Evolutionary conservation across 345 rosid genomes (phyloP).

Genomic region (Cardiospermum halicacabum): DNA sequence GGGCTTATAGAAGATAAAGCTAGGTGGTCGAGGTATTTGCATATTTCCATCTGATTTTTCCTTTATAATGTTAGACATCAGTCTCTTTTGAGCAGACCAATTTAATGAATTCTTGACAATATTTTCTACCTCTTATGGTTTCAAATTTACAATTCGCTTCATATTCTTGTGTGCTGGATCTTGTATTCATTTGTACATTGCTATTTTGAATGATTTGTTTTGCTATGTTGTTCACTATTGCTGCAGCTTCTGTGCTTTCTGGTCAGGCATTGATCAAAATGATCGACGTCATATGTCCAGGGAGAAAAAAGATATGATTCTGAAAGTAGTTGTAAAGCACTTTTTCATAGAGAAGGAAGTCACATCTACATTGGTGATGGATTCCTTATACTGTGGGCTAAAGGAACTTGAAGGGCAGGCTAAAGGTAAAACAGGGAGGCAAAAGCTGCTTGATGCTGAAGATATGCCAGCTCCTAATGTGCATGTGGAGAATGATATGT

Average conservation of each 20-base stretch:
- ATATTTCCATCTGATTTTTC: neutral
- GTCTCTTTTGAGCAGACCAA: neutral
- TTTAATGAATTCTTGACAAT: neutral
- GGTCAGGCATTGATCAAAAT: conserved; percentile 75
- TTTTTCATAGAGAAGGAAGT: conserved; percentile 93
- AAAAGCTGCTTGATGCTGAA: conserved; percentile 45
- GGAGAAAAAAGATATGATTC: conserved; percentile 74
- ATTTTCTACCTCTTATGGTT: conserved; percentile 9
- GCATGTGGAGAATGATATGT: conserved; percentile 62
- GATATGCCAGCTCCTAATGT: conserved; percentile 79
- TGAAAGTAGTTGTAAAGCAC: conserved; percentile 80
- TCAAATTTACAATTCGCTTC: neutral
- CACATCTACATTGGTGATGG: conserved; percentile 96
- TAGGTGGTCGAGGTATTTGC: conserved; percentile 76
- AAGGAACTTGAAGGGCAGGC: conserved; percentile 88
- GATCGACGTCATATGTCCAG: conserved; percentile 65
- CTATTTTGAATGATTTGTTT: neutral
- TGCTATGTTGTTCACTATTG: conserved; percentile 10
- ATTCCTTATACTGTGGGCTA: conserved; percentile 92
- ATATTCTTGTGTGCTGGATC: neutral
- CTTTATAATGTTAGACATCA: neutral
- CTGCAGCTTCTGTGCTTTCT: conserved; percentile 79
- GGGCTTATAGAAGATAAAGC: conserved; percentile 71
- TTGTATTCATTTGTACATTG: neutral
- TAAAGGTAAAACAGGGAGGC: conserved; percentile 56